Percentiles rank a stretch among this genome's conserved stretches.
These are phyloP conservation scores for Stropharia rugosoannulata DNA, from an alignment of 768 basidiomycete species.

Conservation along the genomic window DNA sequence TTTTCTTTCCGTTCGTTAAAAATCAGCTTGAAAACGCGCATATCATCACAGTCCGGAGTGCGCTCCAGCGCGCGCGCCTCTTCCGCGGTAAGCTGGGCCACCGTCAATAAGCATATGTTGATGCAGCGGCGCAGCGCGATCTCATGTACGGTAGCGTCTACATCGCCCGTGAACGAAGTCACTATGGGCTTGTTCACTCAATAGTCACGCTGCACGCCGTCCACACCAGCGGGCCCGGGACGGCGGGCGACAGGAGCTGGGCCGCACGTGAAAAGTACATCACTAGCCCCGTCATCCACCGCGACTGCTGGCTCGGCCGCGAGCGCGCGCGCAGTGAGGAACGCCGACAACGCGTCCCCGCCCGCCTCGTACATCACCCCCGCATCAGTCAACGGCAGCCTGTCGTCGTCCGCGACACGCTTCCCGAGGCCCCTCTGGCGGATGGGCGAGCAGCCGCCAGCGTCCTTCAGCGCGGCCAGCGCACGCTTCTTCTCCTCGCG, in stretches of 20 bases:
- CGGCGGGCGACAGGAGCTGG: constrained; percentile 13
- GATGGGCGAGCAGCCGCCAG: constrained; percentile 43
- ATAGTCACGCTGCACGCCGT: constrained; percentile 40
- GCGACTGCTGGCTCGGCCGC: neutral
- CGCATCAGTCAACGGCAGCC: neutral
- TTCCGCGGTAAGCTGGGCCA: constrained; percentile 37
- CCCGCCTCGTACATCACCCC: neutral
- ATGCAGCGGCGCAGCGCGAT: constrained; percentile 53
- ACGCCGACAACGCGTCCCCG: neutral
- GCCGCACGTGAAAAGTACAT: constrained; percentile 44
- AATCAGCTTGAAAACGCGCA: constrained; percentile 63
- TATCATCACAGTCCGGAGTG: constrained; percentile 31
- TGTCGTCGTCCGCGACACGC: constrained; percentile 20
- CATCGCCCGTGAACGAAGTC: constrained; percentile 39
- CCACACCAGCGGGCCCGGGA: constrained; percentile 43
- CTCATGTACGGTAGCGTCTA: constrained; percentile 37
- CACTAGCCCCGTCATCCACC: constrained; percentile 35
- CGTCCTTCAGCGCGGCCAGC: constrained; percentile 5
- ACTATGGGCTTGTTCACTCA: constrained; percentile 39
- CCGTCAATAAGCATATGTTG: constrained; percentile 60
- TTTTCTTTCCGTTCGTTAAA: constrained; percentile 56
- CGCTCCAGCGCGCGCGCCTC: constrained; percentile 40
- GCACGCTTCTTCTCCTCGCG: neutral
- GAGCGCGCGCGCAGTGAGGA: neutral
- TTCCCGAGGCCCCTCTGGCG: constrained; percentile 46